Percentiles rank a stretch among this genome's conserved stretches.
Evolutionary conservation across 371 early-diverging fungal genomes (phyloP).

Genomic region (Rhizopus delemar): DNA sequence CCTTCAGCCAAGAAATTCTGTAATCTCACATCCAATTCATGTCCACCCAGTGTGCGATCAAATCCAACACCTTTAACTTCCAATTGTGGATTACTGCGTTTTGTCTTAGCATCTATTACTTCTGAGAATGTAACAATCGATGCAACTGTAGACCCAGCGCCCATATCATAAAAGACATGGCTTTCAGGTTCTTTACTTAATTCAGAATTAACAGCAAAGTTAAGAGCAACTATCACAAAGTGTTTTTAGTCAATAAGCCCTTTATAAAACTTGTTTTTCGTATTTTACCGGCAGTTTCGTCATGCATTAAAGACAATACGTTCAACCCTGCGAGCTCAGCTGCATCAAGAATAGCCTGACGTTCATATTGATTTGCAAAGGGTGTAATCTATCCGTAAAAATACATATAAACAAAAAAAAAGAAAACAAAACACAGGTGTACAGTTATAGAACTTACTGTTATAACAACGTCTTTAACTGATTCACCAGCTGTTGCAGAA

Average conservation of each 20-base stretch:
- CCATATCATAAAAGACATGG: slow-evolving; percentile 96
- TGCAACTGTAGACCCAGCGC: slow-evolving; percentile 91
- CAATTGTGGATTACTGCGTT: slow-evolving; percentile 65
- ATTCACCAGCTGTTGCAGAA: slow-evolving; percentile 72
- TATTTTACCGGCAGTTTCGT: slow-evolving; percentile 83
- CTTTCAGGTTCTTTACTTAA: slow-evolving; percentile 73
- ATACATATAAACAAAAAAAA: neutral
- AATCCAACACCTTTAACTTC: slow-evolving; percentile 82
- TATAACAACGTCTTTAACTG: slow-evolving; percentile 85
- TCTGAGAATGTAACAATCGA: slow-evolving; percentile 82
- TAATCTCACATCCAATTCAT: slow-evolving; percentile 79
- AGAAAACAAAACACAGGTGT: neutral
- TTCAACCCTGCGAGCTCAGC: slow-evolving; percentile 90
- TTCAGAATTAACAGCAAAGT: slow-evolving; percentile 81
- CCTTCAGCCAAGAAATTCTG: slow-evolving; percentile 73
- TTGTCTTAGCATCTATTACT: slow-evolving; percentile 61
- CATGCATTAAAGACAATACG: slow-evolving; percentile 83
- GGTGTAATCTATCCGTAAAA: slow-evolving; percentile 77
- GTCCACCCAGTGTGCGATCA: slow-evolving; percentile 88
- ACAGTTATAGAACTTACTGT: slow-evolving; percentile 59
- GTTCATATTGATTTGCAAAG: slow-evolving; percentile 85
- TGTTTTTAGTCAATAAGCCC: neutral
- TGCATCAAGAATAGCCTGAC: slow-evolving; percentile 92
- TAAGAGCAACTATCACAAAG: slow-evolving; percentile 73
- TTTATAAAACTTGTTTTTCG: neutral